A percentile compares a stretch with the other conserved stretches of the same genome.
phyloP scores from a whole-genome alignment of 352 stramenopile genomes.

The Aphanomyces invadans region DNA sequence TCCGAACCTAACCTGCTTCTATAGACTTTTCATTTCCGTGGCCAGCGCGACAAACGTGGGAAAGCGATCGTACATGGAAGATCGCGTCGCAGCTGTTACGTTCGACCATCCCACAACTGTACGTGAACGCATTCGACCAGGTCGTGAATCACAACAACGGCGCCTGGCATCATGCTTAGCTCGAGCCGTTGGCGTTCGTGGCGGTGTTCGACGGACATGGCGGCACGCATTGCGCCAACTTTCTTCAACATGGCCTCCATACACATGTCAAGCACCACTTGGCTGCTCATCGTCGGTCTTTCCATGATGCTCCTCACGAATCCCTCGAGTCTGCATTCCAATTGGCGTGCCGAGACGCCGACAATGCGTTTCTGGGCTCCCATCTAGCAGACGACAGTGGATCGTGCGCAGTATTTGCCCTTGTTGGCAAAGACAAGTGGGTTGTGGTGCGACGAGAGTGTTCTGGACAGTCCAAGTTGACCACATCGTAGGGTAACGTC shows the following conservation, averaged over 20 bases:
- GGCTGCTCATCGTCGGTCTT: conserved; percentile 44
- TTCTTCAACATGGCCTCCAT: conserved; percentile 32
- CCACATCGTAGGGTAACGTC: conserved; percentile 53
- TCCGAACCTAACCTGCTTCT: neutral
- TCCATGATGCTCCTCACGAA: conserved; percentile 28
- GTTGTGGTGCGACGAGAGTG: conserved; percentile 1
- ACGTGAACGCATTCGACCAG: no score
- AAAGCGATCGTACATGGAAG: conserved; percentile 4
- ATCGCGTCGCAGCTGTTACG: conserved; percentile 4
- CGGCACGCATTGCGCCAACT: conserved; percentile 32
- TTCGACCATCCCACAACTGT: neutral
- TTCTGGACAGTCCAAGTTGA: neutral
- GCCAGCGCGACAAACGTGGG: neutral
- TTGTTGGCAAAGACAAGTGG: conserved; percentile 35
- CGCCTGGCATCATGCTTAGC: no score
- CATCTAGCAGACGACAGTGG: conserved; percentile 52
- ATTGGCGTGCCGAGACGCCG: conserved; percentile 47
- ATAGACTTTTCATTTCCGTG: neutral
- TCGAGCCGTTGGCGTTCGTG: conserved; percentile 71
- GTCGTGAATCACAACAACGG: no score
- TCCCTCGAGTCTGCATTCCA: conserved; percentile 31
- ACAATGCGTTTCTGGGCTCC: conserved; percentile 64
- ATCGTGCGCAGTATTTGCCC: conserved; percentile 55
- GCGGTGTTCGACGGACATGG: conserved; percentile 81
- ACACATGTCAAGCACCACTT: conserved; percentile 57